These are phyloP conservation scores for Hyaloscypha finlandica DNA, from an alignment of 495 filamentous ascomycete species.

Conservation along the genomic window DNA sequence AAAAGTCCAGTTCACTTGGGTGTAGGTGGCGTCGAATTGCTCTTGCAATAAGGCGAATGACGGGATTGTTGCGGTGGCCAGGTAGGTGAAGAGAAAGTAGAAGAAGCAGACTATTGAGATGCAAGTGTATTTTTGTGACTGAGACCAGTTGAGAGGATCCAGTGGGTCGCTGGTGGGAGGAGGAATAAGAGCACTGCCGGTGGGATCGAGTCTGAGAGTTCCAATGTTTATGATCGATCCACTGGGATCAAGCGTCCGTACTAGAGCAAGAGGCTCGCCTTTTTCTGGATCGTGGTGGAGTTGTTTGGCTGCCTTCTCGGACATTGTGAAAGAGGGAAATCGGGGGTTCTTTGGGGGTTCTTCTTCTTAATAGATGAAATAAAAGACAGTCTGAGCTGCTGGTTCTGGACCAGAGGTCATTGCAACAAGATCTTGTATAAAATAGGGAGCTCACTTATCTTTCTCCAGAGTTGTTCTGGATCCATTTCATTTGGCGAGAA, in stretches of 20 bases:
- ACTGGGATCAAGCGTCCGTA: neutral
- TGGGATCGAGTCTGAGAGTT: slow-evolving; percentile 21
- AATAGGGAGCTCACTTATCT: no score
- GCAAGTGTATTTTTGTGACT: slow-evolving; percentile 50
- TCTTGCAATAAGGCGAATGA: slow-evolving; percentile 55
- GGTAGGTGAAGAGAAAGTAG: slow-evolving; percentile 68
- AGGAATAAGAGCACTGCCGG: slow-evolving; percentile 39
- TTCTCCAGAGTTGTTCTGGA: no score
- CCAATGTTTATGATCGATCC: neutral
- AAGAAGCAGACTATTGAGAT: slow-evolving; percentile 60
- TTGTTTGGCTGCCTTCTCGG: no score
- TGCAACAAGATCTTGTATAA: no score
- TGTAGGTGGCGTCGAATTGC: slow-evolving; percentile 49
- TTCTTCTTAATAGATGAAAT: no score
- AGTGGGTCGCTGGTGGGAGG: slow-evolving; percentile 54
- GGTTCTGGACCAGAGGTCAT: no score
- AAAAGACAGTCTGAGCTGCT: no score
- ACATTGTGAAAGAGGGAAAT: no score
- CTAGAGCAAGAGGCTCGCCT: neutral
- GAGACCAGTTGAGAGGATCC: slow-evolving; percentile 62
- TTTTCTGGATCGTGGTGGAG: neutral
- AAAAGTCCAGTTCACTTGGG: slow-evolving; percentile 64
- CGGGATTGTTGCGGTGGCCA: slow-evolving; percentile 62
- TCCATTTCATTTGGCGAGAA: no score
- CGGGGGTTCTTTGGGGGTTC: no score